A percentile compares a stretch with the other conserved stretches of the same genome.
These are phyloP conservation scores for Microstegium vimineum DNA, from an alignment of 176 grass and related monocot species.

Conservation along the genomic window DNA sequence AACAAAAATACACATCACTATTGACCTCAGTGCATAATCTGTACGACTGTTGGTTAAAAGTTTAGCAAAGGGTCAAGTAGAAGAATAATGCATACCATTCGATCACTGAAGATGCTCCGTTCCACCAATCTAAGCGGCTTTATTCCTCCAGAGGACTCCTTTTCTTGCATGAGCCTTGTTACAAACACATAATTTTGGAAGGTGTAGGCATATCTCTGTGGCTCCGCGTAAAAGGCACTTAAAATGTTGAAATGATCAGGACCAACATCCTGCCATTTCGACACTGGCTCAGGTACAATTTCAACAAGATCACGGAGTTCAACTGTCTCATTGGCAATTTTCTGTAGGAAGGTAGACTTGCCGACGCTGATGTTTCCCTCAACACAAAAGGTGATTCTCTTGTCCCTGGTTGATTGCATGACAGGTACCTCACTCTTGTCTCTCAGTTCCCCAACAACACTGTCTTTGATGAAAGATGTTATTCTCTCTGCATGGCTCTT, in stretches of 20 bases:
- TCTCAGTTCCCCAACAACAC: conserved; percentile 39
- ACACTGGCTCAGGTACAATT: conserved; percentile 61
- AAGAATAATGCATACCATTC: conserved; percentile 40
- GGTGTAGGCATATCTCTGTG: conserved; percentile 67
- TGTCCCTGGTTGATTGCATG: conserved; percentile 12
- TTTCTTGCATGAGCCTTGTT: conserved; percentile 81
- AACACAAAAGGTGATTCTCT: conserved; percentile 75
- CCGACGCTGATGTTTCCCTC: conserved; percentile 84
- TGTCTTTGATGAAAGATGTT: conserved; percentile 57
- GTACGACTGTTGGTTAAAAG: not conserved
- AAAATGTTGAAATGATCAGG: conserved; percentile 74
- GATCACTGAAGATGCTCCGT: conserved; percentile 68
- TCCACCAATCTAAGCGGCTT: conserved; percentile 82
- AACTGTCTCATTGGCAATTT: conserved; percentile 60
- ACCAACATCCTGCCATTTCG: conserved; percentile 73
- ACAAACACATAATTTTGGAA: conserved; percentile 86
- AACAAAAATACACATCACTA: not conserved
- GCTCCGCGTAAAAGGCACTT: conserved; percentile 58
- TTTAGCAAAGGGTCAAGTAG: not conserved
- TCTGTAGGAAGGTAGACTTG: conserved; percentile 65
- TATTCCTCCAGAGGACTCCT: conserved; percentile 51
- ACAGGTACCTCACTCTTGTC: not conserved
- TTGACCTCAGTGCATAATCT: not conserved
- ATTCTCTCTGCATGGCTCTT: conserved; percentile 71
- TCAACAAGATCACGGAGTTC: conserved; percentile 65